These are phyloP conservation scores for Rubroshorea leprosula DNA, from an alignment of 345 rosid species.

Conservation along the genomic window DNA sequence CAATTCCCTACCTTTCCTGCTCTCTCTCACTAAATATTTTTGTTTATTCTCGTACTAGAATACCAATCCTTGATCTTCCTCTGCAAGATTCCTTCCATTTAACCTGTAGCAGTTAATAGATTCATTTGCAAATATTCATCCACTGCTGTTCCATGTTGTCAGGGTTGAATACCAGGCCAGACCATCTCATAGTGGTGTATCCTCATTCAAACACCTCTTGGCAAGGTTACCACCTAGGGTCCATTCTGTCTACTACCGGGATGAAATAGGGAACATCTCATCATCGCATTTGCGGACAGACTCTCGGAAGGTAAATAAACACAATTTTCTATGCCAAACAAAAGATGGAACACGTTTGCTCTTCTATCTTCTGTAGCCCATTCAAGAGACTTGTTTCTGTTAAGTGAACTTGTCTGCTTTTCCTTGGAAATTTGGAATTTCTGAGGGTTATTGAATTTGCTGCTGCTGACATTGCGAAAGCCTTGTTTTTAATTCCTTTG, in stretches of 20 bases:
- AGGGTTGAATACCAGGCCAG: slow-evolving; percentile 95
- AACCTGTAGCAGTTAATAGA: background rate
- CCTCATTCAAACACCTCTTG: slow-evolving; percentile 79
- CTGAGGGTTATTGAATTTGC: no score
- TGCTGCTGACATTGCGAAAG: no score
- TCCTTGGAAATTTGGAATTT: no score
- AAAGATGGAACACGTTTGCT: background rate
- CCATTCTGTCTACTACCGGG: slow-evolving; percentile 94
- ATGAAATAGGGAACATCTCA: slow-evolving; percentile 91
- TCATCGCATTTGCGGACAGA: slow-evolving; percentile 78
- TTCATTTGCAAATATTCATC: slow-evolving; percentile 9
- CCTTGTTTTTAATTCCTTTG: no score
- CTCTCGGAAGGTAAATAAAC: slow-evolving; percentile 49
- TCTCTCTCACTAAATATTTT: background rate
- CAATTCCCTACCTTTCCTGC: background rate
- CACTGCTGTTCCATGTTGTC: slow-evolving; percentile 30
- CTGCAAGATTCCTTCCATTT: background rate
- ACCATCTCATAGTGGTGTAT: slow-evolving; percentile 51
- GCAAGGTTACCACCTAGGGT: slow-evolving; percentile 90
- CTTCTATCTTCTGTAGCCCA: background rate
- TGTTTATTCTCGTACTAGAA: background rate
- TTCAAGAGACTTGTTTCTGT: background rate
- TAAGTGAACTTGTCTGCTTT: background rate
- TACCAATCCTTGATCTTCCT: no score
- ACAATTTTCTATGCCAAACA: no score